A percentile compares a stretch with the other conserved stretches of the same genome.
phyloP scores from a whole-genome alignment of 192 early-diverging fungal species.

The Coemansia pectinata region DNA sequence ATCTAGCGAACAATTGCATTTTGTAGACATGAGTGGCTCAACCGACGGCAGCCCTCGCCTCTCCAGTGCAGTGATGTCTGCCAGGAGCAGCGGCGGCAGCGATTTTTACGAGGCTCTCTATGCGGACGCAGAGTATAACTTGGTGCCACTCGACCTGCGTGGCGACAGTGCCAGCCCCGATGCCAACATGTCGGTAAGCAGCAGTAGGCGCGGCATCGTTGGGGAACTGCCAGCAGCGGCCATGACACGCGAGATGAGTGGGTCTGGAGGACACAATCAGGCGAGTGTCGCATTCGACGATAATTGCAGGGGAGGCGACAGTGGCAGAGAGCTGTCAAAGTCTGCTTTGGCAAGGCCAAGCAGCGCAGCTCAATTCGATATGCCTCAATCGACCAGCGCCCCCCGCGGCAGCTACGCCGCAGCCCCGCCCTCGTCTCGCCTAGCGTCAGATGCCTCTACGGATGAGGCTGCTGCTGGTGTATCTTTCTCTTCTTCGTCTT shows the following conservation, averaged over 20 bases:
- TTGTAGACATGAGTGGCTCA: background rate
- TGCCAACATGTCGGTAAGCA: conserved; percentile 5
- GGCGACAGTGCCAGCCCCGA: conserved; percentile 5
- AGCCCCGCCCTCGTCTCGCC: background rate
- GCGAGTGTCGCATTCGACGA: background rate
- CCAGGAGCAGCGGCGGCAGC: conserved; percentile 6
- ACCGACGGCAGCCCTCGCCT: background rate
- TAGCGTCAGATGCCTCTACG: background rate
- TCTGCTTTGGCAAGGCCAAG: background rate
- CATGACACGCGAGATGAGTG: conserved; percentile 5
- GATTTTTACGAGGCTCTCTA: conserved; percentile 6
- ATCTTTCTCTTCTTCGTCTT: conserved; percentile 9
- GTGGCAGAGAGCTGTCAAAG: background rate
- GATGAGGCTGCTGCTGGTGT: background rate
- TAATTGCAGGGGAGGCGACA: conserved; percentile 3
- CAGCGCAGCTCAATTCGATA: background rate
- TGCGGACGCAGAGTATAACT: conserved; percentile 2
- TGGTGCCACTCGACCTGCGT: conserved; percentile 2
- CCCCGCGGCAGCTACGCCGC: conserved; percentile 1
- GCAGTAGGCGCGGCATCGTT: background rate
- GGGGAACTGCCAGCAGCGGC: background rate
- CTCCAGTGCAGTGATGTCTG: conserved; percentile 3
- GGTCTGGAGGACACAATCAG: conserved; percentile 2
- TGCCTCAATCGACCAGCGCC: conserved; percentile 1
- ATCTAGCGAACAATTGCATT: conserved; percentile 8